phyloP scores from a whole-genome alignment of 23 red algal species.

The Cyanidiococcus yangmingshanensis region DNA sequence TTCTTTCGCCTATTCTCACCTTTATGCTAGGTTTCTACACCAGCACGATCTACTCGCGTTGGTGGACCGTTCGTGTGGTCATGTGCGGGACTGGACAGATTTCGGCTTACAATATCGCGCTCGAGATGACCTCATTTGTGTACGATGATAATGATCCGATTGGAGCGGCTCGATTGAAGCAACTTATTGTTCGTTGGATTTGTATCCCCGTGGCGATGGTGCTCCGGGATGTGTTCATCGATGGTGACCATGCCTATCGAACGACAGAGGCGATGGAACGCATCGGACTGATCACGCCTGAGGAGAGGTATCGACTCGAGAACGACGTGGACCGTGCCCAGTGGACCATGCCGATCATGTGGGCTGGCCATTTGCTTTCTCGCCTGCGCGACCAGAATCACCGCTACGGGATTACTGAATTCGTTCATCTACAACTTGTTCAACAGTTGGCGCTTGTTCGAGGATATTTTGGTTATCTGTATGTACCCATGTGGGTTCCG shows the following conservation, averaged over 20 bases:
- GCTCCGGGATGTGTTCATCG: background rate
- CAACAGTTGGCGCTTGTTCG: constrained; percentile 10
- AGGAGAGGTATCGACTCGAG: constrained; percentile 11
- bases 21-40: constrained; percentile 18
- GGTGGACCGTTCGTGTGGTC: background rate
- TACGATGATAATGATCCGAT: background rate
- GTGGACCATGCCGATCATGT: constrained; percentile 16
- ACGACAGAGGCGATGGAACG: background rate
- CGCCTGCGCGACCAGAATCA: constrained; percentile 18
- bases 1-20: background rate
- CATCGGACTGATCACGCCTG: constrained; percentile 7
- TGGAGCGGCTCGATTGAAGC: background rate
- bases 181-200: background rate
- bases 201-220: background rate
- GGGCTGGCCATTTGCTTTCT: constrained; percentile 3
- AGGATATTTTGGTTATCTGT: background rate
- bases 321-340: background rate
- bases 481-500: constrained; percentile 6
- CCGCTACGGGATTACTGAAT: background rate
- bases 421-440: background rate
- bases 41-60: constrained; percentile 14
- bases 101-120: background rate
- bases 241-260: background rate
- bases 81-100: background rate
- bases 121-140: background rate